Evolutionary conservation across 2,329 filamentous ascomycete genomes (phyloP), one percentile per base, ranked within the genome.

Genomic region (Xylariaceae sp.): DNA sequence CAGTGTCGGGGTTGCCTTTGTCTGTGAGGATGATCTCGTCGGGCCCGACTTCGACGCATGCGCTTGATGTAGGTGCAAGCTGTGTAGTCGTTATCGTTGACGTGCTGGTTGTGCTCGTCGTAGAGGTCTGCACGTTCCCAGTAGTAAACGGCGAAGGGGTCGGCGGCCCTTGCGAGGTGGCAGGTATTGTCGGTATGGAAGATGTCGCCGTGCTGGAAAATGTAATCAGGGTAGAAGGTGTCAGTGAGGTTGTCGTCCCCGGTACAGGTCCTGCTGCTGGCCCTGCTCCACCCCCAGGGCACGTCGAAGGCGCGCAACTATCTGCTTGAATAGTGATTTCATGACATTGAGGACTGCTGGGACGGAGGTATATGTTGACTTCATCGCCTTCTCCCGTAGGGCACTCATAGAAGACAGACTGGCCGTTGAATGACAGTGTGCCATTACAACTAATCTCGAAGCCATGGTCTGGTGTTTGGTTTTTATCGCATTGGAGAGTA

Each of bases 401-500:
- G 65, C 86, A 89, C 36, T 83, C 79, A 64, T 80, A 83, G 68
- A 88, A 88, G 23, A 71, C 71, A 3, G 73, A 68, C 61, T 73
- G 77, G 39, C 77, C 79, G 26, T 81, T 72, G 69, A 79, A 81
- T 2, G 73, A 73, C 16, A 89, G 64, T 6, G 68, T 63, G 27
- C 84, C 84, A 54, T 80, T 70, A 21, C 77, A 78, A 39, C 70
- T 74, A 53, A 87, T 75, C 6, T 74, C 72, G 70, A 87, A 88
- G 24, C 84, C 84, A 26, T 75, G 64, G 20, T 74, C 77, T 8
- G 81, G 77, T 11, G 64, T 59, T 10, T 79, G 79, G 40, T 80
- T 79, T 16, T 64, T 59, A 59, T 88, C 85, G 62, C 86, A 87
- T 65, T 87, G 84, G 54, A 84, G 81, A 41, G 85, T 81, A 23